Evolutionary conservation across 1,284 basidiomycete species (phyloP).

Genomic region (Tetrapyrgos nigripes): DNA sequence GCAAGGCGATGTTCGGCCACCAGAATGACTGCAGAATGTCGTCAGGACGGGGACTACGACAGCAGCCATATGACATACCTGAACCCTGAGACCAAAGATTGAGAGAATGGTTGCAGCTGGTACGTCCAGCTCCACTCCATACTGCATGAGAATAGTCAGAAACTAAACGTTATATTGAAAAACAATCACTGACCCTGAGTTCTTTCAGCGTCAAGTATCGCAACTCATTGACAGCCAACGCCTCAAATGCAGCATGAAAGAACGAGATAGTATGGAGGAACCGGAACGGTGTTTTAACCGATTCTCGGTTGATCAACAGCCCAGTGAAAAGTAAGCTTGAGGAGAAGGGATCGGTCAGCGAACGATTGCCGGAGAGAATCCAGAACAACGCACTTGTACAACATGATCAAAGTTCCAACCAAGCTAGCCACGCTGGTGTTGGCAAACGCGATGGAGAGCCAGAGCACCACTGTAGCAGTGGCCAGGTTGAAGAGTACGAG

Average conservation of each 20-base stretch:
- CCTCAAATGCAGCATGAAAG: conserved; percentile 99
- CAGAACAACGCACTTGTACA: conserved; percentile 85
- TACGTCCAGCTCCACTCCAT: conserved; percentile 92
- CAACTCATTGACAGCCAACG: conserved; percentile 94
- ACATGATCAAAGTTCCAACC: conserved; percentile 94
- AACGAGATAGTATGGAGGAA: conserved; percentile 94
- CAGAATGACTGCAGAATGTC: conserved; percentile 79
- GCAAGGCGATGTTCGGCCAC: conserved; percentile 90
- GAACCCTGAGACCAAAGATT: conserved; percentile 87
- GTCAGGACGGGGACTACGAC: too few relatives aligned
- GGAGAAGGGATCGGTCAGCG: conserved; percentile 8
- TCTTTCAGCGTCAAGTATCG: conserved; percentile 93
- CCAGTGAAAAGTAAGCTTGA: conserved; percentile 92
- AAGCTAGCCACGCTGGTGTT: conserved; percentile 90
- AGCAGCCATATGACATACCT: too few relatives aligned
- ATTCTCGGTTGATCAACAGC: conserved; percentile 92
- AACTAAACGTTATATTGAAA: not conserved
- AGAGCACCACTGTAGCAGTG: conserved; percentile 89
- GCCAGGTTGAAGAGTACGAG: conserved; percentile 96
- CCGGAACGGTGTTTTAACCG: conserved; percentile 72
- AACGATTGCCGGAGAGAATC: not conserved
- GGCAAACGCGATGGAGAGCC: conserved; percentile 88
- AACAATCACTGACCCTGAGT: conserved; percentile 66
- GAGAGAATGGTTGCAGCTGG: conserved; percentile 94
- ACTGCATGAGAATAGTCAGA: conserved; percentile 49